Percentiles rank a stretch among this genome's conserved stretches.
Evolutionary conservation across 306 rosid genomes (phyloP).

Genomic region (Delonix regia): DNA sequence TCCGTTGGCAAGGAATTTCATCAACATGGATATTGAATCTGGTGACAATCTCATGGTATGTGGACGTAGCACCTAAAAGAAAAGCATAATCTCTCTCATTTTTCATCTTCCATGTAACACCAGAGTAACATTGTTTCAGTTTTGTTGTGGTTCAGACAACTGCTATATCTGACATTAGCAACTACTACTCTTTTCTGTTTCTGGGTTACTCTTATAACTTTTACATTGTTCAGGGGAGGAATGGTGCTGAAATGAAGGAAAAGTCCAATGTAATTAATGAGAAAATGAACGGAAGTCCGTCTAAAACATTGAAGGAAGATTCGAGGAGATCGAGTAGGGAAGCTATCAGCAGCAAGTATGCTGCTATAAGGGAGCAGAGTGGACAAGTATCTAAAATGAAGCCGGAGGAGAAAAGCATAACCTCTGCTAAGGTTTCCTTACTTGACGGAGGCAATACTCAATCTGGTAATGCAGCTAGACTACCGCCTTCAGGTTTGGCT

Average conservation of each 20-base stretch:
- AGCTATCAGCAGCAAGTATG: conserved; percentile 86
- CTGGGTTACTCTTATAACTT: conserved; percentile 24
- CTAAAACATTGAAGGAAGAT: conserved; percentile 64
- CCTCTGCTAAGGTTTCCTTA: conserved; percentile 70
- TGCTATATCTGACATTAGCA: conserved; percentile 9
- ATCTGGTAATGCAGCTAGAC: conserved; percentile 44
- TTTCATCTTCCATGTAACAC: conserved; percentile 7
- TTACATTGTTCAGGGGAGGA: conserved; percentile 59
- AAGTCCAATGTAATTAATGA: conserved; percentile 42
- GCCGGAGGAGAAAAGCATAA: conserved; percentile 56
- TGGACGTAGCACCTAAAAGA: background rate
- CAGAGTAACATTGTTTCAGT: background rate
- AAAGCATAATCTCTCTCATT: background rate
- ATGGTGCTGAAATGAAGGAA: conserved; percentile 66
- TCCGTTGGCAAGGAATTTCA: conserved; percentile 88
- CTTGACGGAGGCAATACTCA: conserved; percentile 50
- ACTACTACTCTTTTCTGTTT: background rate
- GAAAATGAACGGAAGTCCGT: conserved; percentile 42
- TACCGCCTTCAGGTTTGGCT: conserved; percentile 57
- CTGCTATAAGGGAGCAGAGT: conserved; percentile 73
- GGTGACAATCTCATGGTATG: conserved; percentile 65
- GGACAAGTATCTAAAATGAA: conserved; percentile 54
- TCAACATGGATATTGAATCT: conserved; percentile 62
- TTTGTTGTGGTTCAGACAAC: conserved; percentile 4
- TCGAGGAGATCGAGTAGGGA: conserved; percentile 74